phyloP scores from a whole-genome alignment of 495 filamentous ascomycete genomes.

The Peziza echinospora region DNA sequence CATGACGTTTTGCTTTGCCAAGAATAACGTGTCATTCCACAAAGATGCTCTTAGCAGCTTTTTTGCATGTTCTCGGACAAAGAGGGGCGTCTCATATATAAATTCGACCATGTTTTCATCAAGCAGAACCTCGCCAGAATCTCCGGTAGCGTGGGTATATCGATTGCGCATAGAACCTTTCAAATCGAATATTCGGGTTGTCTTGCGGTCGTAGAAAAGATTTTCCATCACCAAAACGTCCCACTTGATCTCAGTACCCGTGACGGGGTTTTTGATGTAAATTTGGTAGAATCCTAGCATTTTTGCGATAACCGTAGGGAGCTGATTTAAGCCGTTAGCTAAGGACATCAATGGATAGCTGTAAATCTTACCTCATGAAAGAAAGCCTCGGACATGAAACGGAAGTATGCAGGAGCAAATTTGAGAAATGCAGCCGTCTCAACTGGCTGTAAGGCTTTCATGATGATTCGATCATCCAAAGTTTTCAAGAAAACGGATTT shows the following conservation, averaged over 20 bases:
- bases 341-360: background rate
- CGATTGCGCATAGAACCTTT: slow-evolving; percentile 98
- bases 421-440: slow-evolving; percentile 86
- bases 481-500: slow-evolving; percentile 98
- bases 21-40: slow-evolving; percentile 91
- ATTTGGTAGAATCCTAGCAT: slow-evolving; percentile 99
- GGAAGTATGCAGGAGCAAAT: slow-evolving; percentile 92
- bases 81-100: slow-evolving; percentile 91
- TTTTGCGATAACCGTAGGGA: slow-evolving; percentile 93
- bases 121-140: slow-evolving; percentile 84
- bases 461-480: slow-evolving; percentile 77
- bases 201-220: slow-evolving; percentile 85
- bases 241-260: slow-evolving; percentile 84
- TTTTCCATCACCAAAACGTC: slow-evolving; percentile 96
- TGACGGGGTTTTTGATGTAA: slow-evolving; percentile 81
- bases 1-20: slow-evolving; percentile 88
- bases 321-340: slow-evolving; percentile 10
- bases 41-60: slow-evolving; percentile 50
- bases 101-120: slow-evolving; percentile 99
- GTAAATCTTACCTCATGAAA: slow-evolving; percentile 47
- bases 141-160: slow-evolving; percentile 82
- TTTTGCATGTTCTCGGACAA: slow-evolving; percentile 67
- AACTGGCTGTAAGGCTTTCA: slow-evolving; percentile 65
- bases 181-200: slow-evolving; percentile 81
- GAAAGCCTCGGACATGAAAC: slow-evolving; percentile 83